A percentile compares a stretch with the other conserved stretches of the same genome.
Evolutionary conservation across 2,329 filamentous ascomycete genomes (phyloP).

Genomic region (Colletotrichum sp.): DNA sequence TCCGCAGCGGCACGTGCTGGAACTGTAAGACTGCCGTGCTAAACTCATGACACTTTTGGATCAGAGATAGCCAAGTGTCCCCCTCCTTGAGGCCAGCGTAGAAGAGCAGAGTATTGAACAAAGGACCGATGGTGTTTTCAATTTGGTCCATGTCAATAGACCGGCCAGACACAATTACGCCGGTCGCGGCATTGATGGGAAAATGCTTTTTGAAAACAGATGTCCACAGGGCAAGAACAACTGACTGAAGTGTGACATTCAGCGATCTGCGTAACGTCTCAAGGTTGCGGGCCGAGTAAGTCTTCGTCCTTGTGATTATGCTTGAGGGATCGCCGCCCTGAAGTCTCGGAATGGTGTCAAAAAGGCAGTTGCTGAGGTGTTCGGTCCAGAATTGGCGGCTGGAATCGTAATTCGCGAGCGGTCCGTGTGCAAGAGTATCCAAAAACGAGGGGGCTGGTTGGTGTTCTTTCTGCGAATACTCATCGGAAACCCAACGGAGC

Average conservation of each 20-base stretch:
- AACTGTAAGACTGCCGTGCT: constrained; percentile 72
- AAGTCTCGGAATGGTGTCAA: constrained; percentile 23
- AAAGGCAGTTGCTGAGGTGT: constrained; percentile 49
- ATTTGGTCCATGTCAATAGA: constrained; percentile 70
- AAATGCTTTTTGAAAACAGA: constrained; percentile 62
- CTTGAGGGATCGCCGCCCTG: constrained; percentile 3
- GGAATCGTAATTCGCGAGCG: constrained; percentile 54
- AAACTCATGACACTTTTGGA: constrained; percentile 72
- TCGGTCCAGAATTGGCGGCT: constrained; percentile 70
- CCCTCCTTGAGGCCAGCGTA: constrained; percentile 48
- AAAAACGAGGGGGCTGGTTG: constrained; percentile 62
- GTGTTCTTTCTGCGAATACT: constrained; percentile 47
- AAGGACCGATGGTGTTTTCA: constrained; percentile 75
- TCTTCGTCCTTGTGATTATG: constrained; percentile 1
- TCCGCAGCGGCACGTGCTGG: constrained; percentile 79
- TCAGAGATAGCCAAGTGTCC: constrained; percentile 64
- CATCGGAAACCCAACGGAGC: constrained; percentile 59
- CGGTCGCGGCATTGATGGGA: constrained; percentile 60
- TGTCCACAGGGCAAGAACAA: constrained; percentile 79
- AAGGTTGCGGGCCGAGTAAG: constrained; percentile 37
- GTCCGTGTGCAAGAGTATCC: constrained; percentile 72
- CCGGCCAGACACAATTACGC: constrained; percentile 81
- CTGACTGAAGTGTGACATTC: constrained; percentile 78
- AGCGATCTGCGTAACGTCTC: constrained; percentile 61
- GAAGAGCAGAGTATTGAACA: constrained; percentile 91